Base-by-base conservation (phyloP, 352 stramenopile species). In the Phytophthora foliorum region DNA sequence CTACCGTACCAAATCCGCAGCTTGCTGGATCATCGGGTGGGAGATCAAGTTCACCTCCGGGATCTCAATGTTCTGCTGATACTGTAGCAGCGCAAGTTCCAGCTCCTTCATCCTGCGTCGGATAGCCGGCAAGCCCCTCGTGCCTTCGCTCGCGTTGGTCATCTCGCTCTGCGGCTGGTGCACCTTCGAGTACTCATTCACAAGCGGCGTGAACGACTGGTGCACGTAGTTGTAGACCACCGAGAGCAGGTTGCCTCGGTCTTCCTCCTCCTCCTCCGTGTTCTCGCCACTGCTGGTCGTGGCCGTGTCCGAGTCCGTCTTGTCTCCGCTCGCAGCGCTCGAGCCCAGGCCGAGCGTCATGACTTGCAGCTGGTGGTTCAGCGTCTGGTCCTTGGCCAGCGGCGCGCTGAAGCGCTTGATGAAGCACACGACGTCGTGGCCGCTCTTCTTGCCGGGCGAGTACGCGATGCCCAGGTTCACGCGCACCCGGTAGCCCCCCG, bases 21-120 rank as follows among this genome's bases (percentile, higher is more conserved):
- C 93, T 38, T 83, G 82, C 60, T 93, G 84, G 39, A 99, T 94
- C 25, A 91, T 75, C 2, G 91, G 86, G 52, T 98, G 93, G 52
- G 97, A 94, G 24, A 90, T 75, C 21, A 99, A 69, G 45, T 90
- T 90, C 45, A 98, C 93, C 49, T 97, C 91, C 2, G 96, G 95
- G 56, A 99, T 98, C 66, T 98, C 92, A 61, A 98, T 90, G 59
- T 98, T 97, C 61, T 98, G 92, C 69, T 98, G 92, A 74, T 97
- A 98, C 58, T 98, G 92, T 32, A 97, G 78, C 62, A 99, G 70
- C 10, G 95, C 95, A 19, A 98, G 77, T 63, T 99, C 96, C 21
- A 99, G 81, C 69, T 99, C 96, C 55, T 97, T 97, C 81, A 99
- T 95, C 49, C 86, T 77, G 36, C 90, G 89, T 41, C 94, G 92